Evolutionary conservation across 176 grass and related monocot genomes (phyloP).

Genomic region (Zoysia pacifica): DNA sequence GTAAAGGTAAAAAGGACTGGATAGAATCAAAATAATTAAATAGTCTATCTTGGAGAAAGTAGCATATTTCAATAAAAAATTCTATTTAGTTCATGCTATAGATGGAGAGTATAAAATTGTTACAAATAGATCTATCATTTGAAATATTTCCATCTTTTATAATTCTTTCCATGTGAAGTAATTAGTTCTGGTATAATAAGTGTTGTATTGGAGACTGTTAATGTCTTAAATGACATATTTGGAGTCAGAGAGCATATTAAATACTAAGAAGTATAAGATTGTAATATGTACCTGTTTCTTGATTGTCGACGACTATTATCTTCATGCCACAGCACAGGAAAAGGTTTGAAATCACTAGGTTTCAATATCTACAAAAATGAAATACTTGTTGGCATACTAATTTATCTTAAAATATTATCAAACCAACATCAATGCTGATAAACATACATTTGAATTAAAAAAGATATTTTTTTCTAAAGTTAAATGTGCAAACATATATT

Average conservation of each 20-base stretch:
- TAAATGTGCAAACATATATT: not conserved
- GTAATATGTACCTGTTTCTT: constrained; percentile 72
- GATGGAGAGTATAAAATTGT: not conserved
- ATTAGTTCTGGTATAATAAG: not conserved
- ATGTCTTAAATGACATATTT: not conserved
- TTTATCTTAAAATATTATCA: constrained; percentile 28
- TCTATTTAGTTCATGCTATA: not conserved
- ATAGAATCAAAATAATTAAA: constrained; percentile 8
- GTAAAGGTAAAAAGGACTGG: no score
- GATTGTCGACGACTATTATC: constrained; percentile 71
- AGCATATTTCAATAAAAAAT: constrained; percentile 12
- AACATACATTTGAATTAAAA: not conserved
- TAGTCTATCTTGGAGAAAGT: constrained; percentile 27
- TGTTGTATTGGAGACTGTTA: not conserved
- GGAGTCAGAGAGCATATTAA: not conserved
- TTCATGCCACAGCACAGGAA: constrained; percentile 95
- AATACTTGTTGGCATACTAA: constrained; percentile 32
- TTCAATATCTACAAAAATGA: constrained; percentile 72
- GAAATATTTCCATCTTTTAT: not conserved
- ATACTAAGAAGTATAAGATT: not conserved
- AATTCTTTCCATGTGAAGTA: not conserved
- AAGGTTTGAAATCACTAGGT: constrained; percentile 87
- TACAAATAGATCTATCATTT: not conserved
- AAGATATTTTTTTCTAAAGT: not conserved
- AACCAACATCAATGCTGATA: not conserved